A percentile compares a stretch with the other conserved stretches of the same genome.
phyloP scores from a whole-genome alignment of 148 eudicot species.

The Drosera capensis region DNA sequence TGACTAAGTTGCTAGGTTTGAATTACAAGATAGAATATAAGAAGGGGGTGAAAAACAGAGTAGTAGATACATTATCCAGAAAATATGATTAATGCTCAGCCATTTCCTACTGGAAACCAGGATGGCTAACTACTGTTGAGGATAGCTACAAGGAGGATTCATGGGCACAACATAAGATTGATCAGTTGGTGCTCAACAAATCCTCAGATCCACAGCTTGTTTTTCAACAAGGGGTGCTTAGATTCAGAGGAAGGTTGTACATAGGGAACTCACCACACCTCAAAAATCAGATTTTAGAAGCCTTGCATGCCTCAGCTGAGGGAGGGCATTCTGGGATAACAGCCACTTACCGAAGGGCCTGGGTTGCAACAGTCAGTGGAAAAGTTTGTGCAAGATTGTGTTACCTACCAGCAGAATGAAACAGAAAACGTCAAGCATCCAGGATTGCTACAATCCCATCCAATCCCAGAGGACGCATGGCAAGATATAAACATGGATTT shows the following conservation, averaged over 20 bases:
- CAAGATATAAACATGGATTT: background rate
- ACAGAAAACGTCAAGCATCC: background rate
- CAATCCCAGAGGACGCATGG: background rate
- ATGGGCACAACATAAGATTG: too few relatives aligned
- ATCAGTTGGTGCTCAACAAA: too few relatives aligned
- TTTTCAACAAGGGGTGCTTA: too few relatives aligned
- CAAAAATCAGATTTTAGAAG: too few relatives aligned
- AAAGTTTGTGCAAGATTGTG: background rate
- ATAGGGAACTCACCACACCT: too few relatives aligned
- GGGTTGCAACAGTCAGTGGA: background rate
- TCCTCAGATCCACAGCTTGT: too few relatives aligned
- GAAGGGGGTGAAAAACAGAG: background rate
- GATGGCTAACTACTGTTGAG: too few relatives aligned
- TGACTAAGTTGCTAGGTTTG: background rate
- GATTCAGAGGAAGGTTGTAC: too few relatives aligned
- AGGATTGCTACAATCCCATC: background rate
- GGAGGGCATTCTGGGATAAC: background rate
- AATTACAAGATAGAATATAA: background rate
- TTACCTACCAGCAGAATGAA: background rate
- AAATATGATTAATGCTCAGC: too few relatives aligned
- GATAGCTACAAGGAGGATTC: too few relatives aligned
- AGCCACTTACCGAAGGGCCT: background rate
- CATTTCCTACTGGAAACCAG: too few relatives aligned
- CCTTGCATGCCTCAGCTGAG: background rate
- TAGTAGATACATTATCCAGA: background rate